Evolutionary conservation across 1,139 yeast genomes (phyloP), one percentile per base, ranked within the genome.

Genomic region (Blastobotrys ciferrii): DNA sequence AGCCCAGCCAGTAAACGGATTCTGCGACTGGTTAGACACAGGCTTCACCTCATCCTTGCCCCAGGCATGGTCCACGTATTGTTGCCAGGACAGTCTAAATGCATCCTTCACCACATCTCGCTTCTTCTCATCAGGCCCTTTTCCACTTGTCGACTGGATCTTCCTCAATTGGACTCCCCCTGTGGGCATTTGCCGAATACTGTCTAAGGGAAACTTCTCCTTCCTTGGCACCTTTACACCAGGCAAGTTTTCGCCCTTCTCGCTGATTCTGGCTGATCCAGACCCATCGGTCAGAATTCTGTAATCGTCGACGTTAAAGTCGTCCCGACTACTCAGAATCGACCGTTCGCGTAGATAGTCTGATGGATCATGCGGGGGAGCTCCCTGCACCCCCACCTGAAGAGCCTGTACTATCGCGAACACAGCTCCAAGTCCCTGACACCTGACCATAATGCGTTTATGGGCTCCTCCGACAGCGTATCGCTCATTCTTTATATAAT

Each of bases 31-130:
- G 18, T 62, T 59, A 0, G 72, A 53, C 1, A 74, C 49, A 0
- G 80, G 80, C 14, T 55, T 55, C 3, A 76, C 62, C 48, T 80
- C 82, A 72, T 84, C 91, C 73, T 78, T 82, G 3, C 87, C 88
- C 80, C 84, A 81, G 0, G 82, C 88, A 54, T 73, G 65, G 38
- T 71, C 68, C 52, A 78, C 81, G 61, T 83, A 83, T 17, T 76
- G 71, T 44, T 69, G 68, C 87, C 87, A 83, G 7, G 84, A 76
- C 36, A 72, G 75, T 56, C 71, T 60, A 62, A 83, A 80, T 3
- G 77, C 84, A 18, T 68, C 64, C 54, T 68, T 70, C 25, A 84
- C 81, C 53, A 72, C 72, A 2, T 64, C 60, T 48, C 79, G 75
- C 9, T 42, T 47, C 28, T 48, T 47, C 4, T 38, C 45, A 7